Base-by-base conservation (phyloP, 2,329 filamentous ascomycete species). In the Sclerotiophoma versabilis region DNA sequence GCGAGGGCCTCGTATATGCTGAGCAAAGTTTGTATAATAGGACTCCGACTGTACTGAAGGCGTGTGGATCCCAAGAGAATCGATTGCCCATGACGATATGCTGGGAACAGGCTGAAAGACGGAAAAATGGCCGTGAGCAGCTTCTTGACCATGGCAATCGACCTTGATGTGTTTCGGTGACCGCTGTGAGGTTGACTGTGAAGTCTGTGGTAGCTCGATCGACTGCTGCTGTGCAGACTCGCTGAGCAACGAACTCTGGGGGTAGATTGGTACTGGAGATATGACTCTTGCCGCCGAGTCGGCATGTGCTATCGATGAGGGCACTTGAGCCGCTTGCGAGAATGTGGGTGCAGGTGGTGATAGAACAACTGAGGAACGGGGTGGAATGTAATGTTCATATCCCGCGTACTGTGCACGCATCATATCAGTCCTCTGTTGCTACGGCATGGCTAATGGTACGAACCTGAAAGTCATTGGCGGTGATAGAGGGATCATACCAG, bases 111-210 rank as follows among this genome's bases (percentile, higher is more conserved):
- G 74, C 25, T 74, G 75, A 43, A 79, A 75, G 1, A 72, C 74
- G 49, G 75, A 77, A n/a, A 77, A 77, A 54, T 75, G 79, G 59
- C 77, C 80, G 46, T 72, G 71, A 29, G 77, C 74, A 10, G 77
- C 64, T 29, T 68, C 61, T 25, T 57, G 52, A 5, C 60, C 51
- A 34, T 58, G 57, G 3, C 59, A 49, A 9, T 53, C 59, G 23
- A 39, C 44, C 26, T 55, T 59, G 11, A 59, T 38, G 3, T 49
- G 56, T 26, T 50, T 48, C 6, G 58, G 55, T 19, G 59, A 49
- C 34, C 57, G 57, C 23, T 59, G 57, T n/a, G 33, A 49, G 25
- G 20, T 53, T 25, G 36, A 20, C 29, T 68, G 58, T 26, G 55
- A 41, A 36, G 33, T 20, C 7, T 33, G 39, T 3, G 39, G 22